A percentile compares a stretch with the other conserved stretches of the same genome.
phyloP scores from a whole-genome alignment of 768 basidiomycete genomes.

The Amanita jacksonii region DNA sequence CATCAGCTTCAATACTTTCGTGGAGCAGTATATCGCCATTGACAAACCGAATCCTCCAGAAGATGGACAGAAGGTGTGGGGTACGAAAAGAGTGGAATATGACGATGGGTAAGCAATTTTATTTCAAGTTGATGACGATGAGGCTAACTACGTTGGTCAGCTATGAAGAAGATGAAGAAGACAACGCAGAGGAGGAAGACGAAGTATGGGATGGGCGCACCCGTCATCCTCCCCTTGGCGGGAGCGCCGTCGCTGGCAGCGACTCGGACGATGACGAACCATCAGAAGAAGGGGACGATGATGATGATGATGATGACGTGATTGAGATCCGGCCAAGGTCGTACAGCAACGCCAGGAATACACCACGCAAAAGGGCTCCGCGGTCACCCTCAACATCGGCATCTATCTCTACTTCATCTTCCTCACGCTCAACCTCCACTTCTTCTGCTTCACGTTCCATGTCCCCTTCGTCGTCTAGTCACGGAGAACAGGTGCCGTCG shows the following conservation, averaged over 20 bases:
- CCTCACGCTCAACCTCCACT: conserved; percentile 12
- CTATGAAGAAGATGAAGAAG: conserved; percentile 64
- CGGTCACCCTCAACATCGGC: conserved; percentile 38
- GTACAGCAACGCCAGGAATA: conserved; percentile 13
- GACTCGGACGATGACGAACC: conserved; percentile 23
- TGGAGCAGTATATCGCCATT: conserved; percentile 91
- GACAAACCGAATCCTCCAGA: conserved; percentile 53
- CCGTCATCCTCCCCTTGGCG: conserved; percentile 12
- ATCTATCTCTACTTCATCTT: conserved; percentile 33
- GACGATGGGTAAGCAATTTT: conserved; percentile 49
- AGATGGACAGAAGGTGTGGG: conserved; percentile 9
- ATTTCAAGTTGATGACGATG: not conserved
- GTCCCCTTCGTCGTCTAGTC: conserved; percentile 9
- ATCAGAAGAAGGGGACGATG: conserved; percentile 24
- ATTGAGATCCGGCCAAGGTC: conserved; percentile 51
- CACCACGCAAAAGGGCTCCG: conserved; percentile 15
- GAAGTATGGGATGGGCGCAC: conserved; percentile 16
- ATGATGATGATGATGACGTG: conserved; percentile 35
- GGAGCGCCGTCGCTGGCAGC: conserved; percentile 23
- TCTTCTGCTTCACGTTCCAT: conserved; percentile 9
- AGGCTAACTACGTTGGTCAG: conserved; percentile 20
- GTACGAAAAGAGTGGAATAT: conserved; percentile 29
- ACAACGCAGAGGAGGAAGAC: conserved; percentile 43
- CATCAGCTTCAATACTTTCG: conserved; percentile 96
- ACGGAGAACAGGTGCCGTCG: conserved; percentile 3